A percentile compares a stretch with the other conserved stretches of the same genome.
Conservation (phyloP, 2,329 filamentous ascomycete genomes). For the Sporothrix mexicana region DNA sequence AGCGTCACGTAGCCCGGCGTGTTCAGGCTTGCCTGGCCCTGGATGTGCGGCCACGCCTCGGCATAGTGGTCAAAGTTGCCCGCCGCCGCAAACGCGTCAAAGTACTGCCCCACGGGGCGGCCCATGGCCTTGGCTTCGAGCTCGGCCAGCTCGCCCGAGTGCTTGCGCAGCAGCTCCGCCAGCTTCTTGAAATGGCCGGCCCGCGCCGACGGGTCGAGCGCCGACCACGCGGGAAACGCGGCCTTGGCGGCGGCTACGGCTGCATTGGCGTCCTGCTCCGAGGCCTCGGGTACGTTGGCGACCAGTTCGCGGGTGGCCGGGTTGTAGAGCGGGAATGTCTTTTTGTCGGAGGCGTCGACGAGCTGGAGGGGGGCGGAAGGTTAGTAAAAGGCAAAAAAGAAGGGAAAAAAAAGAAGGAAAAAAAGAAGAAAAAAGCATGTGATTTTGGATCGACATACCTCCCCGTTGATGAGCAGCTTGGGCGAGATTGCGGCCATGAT, state of each 20-base stretch:
- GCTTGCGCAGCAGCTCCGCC: constrained; percentile 50
- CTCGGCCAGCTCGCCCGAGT: constrained; percentile 51
- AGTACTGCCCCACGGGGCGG: constrained; percentile 48
- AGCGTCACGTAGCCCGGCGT: constrained; percentile 55
- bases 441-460: constrained; percentile 42
- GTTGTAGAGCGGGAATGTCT: constrained; percentile 54
- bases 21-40: constrained; percentile 55
- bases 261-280: constrained; percentile 49
- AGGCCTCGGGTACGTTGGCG: constrained; percentile 53
- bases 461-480: constrained; percentile 58
- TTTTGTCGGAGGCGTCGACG: constrained; percentile 51
- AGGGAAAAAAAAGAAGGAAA: background rate
- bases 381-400: background rate
- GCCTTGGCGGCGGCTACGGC: constrained; percentile 53
- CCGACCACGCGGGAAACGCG: constrained; percentile 54
- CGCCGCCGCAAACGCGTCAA: constrained; percentile 48
- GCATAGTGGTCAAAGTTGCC: constrained; percentile 50
- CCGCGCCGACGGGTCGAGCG: constrained; percentile 48
- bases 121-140: constrained; percentile 56
- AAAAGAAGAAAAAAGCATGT: background rate
- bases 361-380: constrained; percentile 42
- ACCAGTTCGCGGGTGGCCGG: constrained; percentile 50
- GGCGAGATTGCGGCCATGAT: constrained; percentile 40
- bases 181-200: constrained; percentile 52
- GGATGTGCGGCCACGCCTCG: constrained; percentile 50